Base-by-base conservation (phyloP, 805 yeast species). In the Candida peoriensis region DNA sequence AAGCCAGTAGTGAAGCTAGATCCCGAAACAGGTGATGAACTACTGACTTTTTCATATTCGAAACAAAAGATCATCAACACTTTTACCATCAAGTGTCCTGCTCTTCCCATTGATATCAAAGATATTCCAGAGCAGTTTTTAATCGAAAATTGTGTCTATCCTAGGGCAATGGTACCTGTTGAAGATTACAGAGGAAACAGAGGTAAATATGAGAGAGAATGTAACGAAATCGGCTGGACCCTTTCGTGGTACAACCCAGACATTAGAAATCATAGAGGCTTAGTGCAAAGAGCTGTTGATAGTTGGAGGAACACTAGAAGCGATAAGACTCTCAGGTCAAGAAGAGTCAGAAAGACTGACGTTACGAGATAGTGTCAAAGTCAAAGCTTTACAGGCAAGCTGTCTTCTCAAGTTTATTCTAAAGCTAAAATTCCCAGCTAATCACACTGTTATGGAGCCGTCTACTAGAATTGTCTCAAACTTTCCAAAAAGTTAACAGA, bases 261-360 rank as follows among this genome's bases (percentile, higher is more conserved):
- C 16, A 52, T 72, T n/a, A 58, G 66, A 18, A 52, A 52, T 30
- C 64, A 65, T 20, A 56, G 73, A 19, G 76, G 76, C 1, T 48
- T 72, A 12, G 60, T 69, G 12, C 76, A 71, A 44, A 56, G 76
- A 20, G 76, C 76, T 1, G 76, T 71, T 12, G 76, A 70, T 39
- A 56, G 66, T 6, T 72, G 73, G 73, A 57, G 76, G 42, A 71
- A 71, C 47, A 62, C 73, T 5, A 57, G 70, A 41, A 48, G 55
- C 8, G 70, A 70, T 34, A 58, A 60, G 13, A 51, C 57, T 4
- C 50, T 60, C 30, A 54, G 72, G 32, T 46, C 52, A 2, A 61
- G 76, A 29, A 55, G 74, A 26, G 72, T 68, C 9, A 50, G 68
- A 34, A 52, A 58, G 31, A 37, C 20, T 11, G 42, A 34, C n/a